phyloP scores from a whole-genome alignment of 1,139 yeast genomes.

The Kurtzmaniella quercitrusa region DNA sequence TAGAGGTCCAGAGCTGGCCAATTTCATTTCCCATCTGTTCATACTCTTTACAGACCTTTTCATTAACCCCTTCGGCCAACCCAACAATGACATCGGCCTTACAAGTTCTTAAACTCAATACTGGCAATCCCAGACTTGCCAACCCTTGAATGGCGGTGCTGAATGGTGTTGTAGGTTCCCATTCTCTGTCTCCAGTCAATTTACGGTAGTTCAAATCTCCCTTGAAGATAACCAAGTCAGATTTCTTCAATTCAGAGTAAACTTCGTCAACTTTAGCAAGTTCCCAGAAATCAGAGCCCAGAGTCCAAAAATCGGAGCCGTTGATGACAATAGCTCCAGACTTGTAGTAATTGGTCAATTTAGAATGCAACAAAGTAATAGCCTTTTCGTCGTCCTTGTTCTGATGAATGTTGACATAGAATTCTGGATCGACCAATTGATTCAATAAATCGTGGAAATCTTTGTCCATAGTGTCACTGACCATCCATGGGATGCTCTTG shows the following conservation, averaged over 20 bases:
- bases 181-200: conserved; percentile 81
- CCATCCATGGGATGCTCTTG: conserved; percentile 95
- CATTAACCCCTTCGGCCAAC: conserved; percentile 66
- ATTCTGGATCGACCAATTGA: conserved; percentile 50
- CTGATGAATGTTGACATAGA: conserved; percentile 47
- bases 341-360: conserved; percentile 44
- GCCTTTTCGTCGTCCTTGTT: conserved; percentile 18
- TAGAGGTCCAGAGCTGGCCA: conserved; percentile 77
- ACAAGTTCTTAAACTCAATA: conserved; percentile 82
- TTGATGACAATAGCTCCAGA: conserved; percentile 52
- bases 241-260: conserved; percentile 44
- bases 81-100: conserved; percentile 98
- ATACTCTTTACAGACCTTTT: conserved; percentile 61
- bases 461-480: conserved; percentile 85
- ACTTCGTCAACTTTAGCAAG: conserved; percentile 48
- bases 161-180: conserved; percentile 84
- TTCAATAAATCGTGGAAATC: conserved; percentile 62
- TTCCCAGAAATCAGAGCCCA: conserved; percentile 67
- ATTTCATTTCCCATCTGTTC: conserved; percentile 50
- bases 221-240: conserved; percentile 77
- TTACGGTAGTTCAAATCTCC: conserved; percentile 97
- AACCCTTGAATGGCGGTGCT: conserved; percentile 64
- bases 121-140: conserved; percentile 54
- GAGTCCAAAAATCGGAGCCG: conserved; percentile 84
- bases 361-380: conserved; percentile 40